Percentiles rank a stretch among this genome's conserved stretches.
These are phyloP conservation scores for Leptographium wingfieldii DNA, from an alignment of 2,329 filamentous ascomycete species.

Conservation along the genomic window DNA sequence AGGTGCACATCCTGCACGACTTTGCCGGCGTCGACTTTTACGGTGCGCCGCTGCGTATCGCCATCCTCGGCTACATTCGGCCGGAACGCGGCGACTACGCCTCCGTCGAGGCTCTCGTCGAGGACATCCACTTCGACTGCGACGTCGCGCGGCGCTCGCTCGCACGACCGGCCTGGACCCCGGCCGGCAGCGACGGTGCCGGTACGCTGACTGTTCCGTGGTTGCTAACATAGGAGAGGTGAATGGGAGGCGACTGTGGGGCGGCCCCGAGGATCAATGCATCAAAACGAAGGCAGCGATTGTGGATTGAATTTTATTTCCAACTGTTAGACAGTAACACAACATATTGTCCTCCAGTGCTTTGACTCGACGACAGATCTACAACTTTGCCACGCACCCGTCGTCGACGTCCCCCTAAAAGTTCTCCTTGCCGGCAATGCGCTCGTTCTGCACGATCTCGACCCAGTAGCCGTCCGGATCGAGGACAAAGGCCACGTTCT, in stretches of 20 bases:
- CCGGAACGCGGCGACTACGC: constrained; percentile 75
- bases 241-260: not conserved
- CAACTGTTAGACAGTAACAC: no score
- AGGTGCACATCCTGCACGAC: constrained; percentile 75
- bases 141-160: constrained; percentile 67
- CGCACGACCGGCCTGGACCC: constrained; percentile 47
- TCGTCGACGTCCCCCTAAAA: constrained; percentile 20
- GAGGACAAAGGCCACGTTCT: constrained; percentile 82
- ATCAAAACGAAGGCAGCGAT: no score
- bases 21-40: constrained; percentile 73
- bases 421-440: constrained; percentile 40
- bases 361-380: no score
- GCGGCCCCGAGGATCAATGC: no score
- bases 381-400: not conserved
- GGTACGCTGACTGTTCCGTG: constrained; percentile 18
- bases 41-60: constrained; percentile 61
- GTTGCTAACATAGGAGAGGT: constrained; percentile 4
- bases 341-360: no score
- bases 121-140: constrained; percentile 83
- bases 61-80: constrained; percentile 78
- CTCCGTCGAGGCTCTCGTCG: constrained; percentile 67
- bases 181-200: constrained; percentile 11
- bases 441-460: constrained; percentile 68
- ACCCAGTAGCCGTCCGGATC: constrained; percentile 85
- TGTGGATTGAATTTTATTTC: not conserved